Evolutionary conservation across 805 yeast species (phyloP).

Genomic region (Cyberlindnera bimundalis): DNA sequence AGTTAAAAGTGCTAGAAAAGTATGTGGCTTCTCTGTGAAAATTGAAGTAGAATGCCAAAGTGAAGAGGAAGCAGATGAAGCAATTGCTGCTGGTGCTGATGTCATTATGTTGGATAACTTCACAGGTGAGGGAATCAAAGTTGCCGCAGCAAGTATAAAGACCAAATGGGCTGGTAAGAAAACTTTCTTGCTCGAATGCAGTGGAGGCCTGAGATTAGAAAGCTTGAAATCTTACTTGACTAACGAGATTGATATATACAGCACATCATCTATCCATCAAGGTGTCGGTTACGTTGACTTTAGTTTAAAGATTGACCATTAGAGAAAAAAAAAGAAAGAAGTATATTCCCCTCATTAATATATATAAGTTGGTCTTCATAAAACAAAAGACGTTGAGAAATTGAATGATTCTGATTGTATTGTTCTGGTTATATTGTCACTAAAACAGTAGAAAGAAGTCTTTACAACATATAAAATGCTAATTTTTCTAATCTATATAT

Average conservation of each 20-base stretch:
- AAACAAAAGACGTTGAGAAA: no score
- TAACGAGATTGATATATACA: slow-evolving; percentile 81
- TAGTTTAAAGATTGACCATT: slow-evolving; percentile 66
- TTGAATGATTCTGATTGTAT: no score
- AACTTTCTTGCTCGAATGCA: slow-evolving; percentile 75
- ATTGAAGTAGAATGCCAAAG: slow-evolving; percentile 90
- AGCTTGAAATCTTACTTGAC: slow-evolving; percentile 67
- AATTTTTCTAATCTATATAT: no score
- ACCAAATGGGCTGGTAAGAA: slow-evolving; percentile 45
- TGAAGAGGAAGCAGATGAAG: slow-evolving; percentile 86
- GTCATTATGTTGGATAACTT: slow-evolving; percentile 94
- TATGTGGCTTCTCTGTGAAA: slow-evolving; percentile 84
- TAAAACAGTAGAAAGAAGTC: no score
- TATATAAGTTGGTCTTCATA: no score
- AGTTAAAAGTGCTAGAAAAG: slow-evolving; percentile 68
- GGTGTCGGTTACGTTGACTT: slow-evolving; percentile 84
- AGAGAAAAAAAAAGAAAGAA: no score
- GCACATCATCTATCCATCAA: slow-evolving; percentile 89
- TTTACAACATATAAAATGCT: no score
- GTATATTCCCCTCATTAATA: no score
- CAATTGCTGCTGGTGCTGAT: slow-evolving; percentile 93
- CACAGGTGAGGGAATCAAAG: slow-evolving; percentile 56
- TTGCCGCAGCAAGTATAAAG: slow-evolving; percentile 64
- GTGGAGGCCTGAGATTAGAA: slow-evolving; percentile 79
- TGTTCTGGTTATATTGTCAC: no score